Conservation (phyloP, 805 yeast genomes). For the Jamesozyma gamospora region DNA sequence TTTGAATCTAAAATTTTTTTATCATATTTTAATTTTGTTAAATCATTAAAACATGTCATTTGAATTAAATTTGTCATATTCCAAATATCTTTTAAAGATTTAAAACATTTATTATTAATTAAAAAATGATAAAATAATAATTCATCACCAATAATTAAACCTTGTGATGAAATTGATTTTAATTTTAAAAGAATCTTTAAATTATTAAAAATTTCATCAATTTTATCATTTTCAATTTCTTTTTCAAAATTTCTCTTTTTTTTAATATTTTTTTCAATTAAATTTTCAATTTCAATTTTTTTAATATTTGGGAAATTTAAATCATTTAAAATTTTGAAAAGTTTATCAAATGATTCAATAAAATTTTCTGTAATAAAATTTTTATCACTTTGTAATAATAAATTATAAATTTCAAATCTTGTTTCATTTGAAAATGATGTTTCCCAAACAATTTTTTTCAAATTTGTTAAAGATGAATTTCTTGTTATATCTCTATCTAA, state of each 20-base stretch:
- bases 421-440: slow-evolving; percentile 19
- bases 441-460: slow-evolving; percentile 26
- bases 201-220: slow-evolving; percentile 11
- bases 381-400: slow-evolving; percentile 18
- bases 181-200: slow-evolving; percentile 26
- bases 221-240: slow-evolving; percentile 4
- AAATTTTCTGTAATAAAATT: slow-evolving; percentile 17
- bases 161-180: slow-evolving; percentile 30
- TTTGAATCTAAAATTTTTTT: slow-evolving; percentile 24
- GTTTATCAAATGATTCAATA: slow-evolving; percentile 33
- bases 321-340: slow-evolving; percentile 22
- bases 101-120: slow-evolving; percentile 15
- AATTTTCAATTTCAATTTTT: slow-evolving; percentile 21
- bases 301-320: slow-evolving; percentile 28
- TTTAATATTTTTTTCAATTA: slow-evolving; percentile 13
- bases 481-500: slow-evolving; percentile 27
- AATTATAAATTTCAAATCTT: slow-evolving; percentile 16
- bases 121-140: slow-evolving; percentile 27
- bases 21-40: slow-evolving; percentile 24
- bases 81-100: slow-evolving; percentile 22
- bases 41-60: slow-evolving; percentile 25
- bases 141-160: slow-evolving; percentile 30
- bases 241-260: slow-evolving; percentile 6
- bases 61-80: slow-evolving; percentile 25
- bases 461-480: slow-evolving; percentile 19